Percentiles rank a stretch among this genome's conserved stretches.
Evolutionary conservation across 1,139 yeast species (phyloP).

Genomic region (Entelexis paramagnoliae): DNA sequence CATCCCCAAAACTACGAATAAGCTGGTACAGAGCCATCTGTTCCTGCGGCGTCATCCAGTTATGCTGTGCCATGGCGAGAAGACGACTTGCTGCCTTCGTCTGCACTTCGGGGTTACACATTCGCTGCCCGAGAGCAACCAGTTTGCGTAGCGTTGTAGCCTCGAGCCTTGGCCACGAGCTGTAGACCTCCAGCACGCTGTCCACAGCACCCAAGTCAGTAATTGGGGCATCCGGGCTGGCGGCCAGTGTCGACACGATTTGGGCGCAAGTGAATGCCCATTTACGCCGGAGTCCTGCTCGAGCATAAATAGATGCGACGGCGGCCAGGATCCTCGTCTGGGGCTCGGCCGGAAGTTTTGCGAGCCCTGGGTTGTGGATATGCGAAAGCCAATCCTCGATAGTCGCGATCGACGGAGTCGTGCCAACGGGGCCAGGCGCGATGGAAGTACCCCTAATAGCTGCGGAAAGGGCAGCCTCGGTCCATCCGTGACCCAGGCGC

Average conservation of each 20-base stretch:
- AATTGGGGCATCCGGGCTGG: slow-evolving; percentile 22
- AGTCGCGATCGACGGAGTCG: slow-evolving; percentile 2
- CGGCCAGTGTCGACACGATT: slow-evolving; percentile 35
- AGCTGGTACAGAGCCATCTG: slow-evolving; percentile 34
- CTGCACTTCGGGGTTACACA: slow-evolving; percentile 17
- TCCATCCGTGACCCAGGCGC: slow-evolving; percentile 42
- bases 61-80: slow-evolving; percentile 43
- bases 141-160: slow-evolving; percentile 38
- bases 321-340: slow-evolving; percentile 45
- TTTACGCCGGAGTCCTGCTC: slow-evolving; percentile 55
- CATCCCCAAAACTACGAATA: slow-evolving; percentile 29
- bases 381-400: slow-evolving; percentile 33
- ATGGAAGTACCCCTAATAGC: slow-evolving; percentile 33
- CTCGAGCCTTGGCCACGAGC: slow-evolving; percentile 40
- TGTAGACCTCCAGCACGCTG: slow-evolving; percentile 22
- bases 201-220: slow-evolving; percentile 30
- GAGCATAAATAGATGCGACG: slow-evolving; percentile 54
- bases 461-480: slow-evolving; percentile 36
- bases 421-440: neutral
- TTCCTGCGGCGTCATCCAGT: slow-evolving; percentile 32
- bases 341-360: slow-evolving; percentile 34
- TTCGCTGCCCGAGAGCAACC: slow-evolving; percentile 22
- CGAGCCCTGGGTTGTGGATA: slow-evolving; percentile 42
- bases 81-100: slow-evolving; percentile 31
- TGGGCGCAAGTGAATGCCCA: slow-evolving; percentile 59